Base-by-base conservation (phyloP, 1,139 yeast species). In the Ashbya aceris region DNA sequence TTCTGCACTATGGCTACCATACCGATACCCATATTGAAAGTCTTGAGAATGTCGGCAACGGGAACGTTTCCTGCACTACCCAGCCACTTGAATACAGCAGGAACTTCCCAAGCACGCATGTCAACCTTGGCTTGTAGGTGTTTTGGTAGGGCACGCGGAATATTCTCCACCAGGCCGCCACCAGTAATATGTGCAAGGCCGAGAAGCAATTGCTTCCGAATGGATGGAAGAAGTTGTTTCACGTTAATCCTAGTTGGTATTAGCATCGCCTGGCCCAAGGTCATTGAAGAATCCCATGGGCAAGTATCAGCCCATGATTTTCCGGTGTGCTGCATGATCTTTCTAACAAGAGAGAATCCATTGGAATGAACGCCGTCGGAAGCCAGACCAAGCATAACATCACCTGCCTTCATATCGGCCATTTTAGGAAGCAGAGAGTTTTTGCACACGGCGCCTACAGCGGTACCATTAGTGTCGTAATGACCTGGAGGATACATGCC, bases 181-280 rank as follows among this genome's bases (percentile, higher is more conserved):
- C 99, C 99, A 20, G 99, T 93, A 56, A 93, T 91, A 62, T 93
- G 95, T 5, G 98, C 96, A 61, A 93, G 73, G 47, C 96, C 99
- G 45, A 86, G 72, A 43, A 91, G 63, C 47, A 83, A 69, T 38
- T 73, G 80, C 58, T 81, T 69, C 55, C 74, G 74, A 50, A 89
- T 74, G 5, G 85, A 77, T 44, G 85, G 83, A 51, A 91, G 71
- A 46, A 91, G 67, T 55, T 89, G 94, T 66, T 86, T 89, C 52
- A 93, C 98, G 65, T 93, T 93, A 51, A 93, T 91, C 61, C 83
- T 79, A 6, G 98, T 93, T 42, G 99, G 98, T 3, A 80, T 76
- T 52, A 93, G 71, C 44, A 89, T 71, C 53, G 85, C 91, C 64
- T 85, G 82, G 37, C 97, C 98, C 48, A 89, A 78, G 30, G 93